These are phyloP conservation scores for Mycena chlorophos DNA, from an alignment of 768 basidiomycete genomes.

Conservation along the genomic window DNA sequence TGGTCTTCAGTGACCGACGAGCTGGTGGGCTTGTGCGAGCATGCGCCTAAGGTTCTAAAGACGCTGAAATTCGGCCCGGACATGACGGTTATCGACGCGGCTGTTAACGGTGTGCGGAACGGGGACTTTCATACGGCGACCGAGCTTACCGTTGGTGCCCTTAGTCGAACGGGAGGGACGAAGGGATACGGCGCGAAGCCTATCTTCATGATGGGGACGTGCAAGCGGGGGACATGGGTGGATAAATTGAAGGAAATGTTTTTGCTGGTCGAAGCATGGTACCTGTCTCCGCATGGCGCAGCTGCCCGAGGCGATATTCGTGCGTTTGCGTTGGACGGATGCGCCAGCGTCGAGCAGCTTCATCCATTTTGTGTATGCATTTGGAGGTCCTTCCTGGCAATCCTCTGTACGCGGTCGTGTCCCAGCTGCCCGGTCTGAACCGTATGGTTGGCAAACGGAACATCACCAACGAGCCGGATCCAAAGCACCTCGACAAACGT, in stretches of 20 bases:
- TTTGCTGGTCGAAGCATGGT: constrained; percentile 27
- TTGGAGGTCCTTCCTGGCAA: constrained; percentile 15
- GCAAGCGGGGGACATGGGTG: constrained; percentile 20
- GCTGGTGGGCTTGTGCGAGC: too few species aligned
- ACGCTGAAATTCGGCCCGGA: too few species aligned
- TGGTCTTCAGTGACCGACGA: too few species aligned
- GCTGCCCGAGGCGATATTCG: constrained; percentile 20
- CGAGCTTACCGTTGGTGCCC: constrained; percentile 5
- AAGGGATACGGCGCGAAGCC: constrained; percentile 23
- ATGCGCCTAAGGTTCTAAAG: too few species aligned
- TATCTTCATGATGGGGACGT: constrained; percentile 23
- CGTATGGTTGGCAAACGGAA: background rate
- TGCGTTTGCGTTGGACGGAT: too few species aligned
- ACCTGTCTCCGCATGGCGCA: constrained; percentile 25
- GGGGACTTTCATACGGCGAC: constrained; percentile 3
- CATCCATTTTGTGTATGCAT: too few species aligned
- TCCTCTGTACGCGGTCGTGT: constrained; percentile 13
- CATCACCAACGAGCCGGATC: constrained; percentile 3
- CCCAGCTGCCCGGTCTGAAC: constrained; percentile 3
- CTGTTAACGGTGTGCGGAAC: background rate
- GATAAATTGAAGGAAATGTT: constrained; percentile 15
- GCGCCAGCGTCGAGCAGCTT: too few species aligned
- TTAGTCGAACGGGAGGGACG: constrained; percentile 10
- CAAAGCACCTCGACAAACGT: constrained; percentile 2
- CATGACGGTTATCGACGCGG: too few species aligned